phyloP scores from a whole-genome alignment of 345 rosid species.

The Salix caprea region DNA sequence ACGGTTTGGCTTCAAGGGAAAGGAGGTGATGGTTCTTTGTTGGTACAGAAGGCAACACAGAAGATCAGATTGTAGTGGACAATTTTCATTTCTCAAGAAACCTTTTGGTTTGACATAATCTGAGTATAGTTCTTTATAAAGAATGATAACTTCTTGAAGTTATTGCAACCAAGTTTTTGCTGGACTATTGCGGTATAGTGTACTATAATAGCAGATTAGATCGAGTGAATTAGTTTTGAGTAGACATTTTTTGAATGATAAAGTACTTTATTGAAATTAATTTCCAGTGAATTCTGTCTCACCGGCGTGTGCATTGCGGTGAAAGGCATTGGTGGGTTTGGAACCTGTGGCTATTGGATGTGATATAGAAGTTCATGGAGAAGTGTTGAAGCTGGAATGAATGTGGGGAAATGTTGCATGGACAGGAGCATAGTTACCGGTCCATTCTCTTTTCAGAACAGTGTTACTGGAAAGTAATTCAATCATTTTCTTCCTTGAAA shows the following conservation, averaged over 20 bases:
- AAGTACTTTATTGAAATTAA: slow-evolving; percentile 13
- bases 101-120: slow-evolving; percentile 36
- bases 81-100: slow-evolving; percentile 28
- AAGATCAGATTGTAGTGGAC: slow-evolving; percentile 23
- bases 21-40: slow-evolving; percentile 36
- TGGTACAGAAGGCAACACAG: slow-evolving; percentile 18
- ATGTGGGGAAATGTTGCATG: slow-evolving; percentile 55
- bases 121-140: slow-evolving; percentile 7
- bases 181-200: slow-evolving; percentile 13
- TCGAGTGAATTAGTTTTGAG: slow-evolving; percentile 10
- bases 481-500: slow-evolving; percentile 28
- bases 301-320: slow-evolving; percentile 11
- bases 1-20: slow-evolving; percentile 18
- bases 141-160: slow-evolving; percentile 6
- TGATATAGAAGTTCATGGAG: slow-evolving; percentile 26
- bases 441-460: slow-evolving; percentile 56
- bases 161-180: slow-evolving; percentile 9
- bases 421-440: slow-evolving; percentile 49
- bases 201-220: slow-evolving; percentile 9
- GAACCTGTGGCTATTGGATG: slow-evolving; percentile 17
- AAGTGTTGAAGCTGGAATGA: slow-evolving; percentile 43
- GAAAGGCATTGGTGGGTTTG: slow-evolving; percentile 9
- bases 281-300: slow-evolving; percentile 15
- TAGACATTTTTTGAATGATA: not conserved
- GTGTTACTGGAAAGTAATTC: slow-evolving; percentile 31